These are phyloP conservation scores for Pholiota conissans DNA, from an alignment of 768 basidiomycete species.

Conservation along the genomic window DNA sequence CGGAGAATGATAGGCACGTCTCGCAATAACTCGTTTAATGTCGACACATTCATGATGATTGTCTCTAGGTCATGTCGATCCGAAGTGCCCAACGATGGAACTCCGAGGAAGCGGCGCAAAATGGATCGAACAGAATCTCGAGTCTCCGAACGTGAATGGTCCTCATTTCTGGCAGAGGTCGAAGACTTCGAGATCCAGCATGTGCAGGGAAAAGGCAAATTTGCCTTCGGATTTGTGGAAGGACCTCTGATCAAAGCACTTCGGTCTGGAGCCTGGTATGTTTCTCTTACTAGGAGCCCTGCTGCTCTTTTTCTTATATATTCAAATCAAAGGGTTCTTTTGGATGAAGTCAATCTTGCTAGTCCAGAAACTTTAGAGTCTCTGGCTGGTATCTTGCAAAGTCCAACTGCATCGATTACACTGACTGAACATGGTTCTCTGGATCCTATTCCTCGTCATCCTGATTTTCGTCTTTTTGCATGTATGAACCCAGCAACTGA, in stretches of 20 bases:
- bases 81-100: slow-evolving; percentile 27
- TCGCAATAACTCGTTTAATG: not conserved
- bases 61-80: slow-evolving; percentile 8
- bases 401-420: slow-evolving; percentile 86
- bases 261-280: slow-evolving; percentile 87
- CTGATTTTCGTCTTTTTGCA: slow-evolving; percentile 94
- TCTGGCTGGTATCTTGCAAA: slow-evolving; percentile 82
- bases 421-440: slow-evolving; percentile 91
- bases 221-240: slow-evolving; percentile 94
- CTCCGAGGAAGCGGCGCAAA: slow-evolving; percentile 73
- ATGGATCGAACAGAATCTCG: slow-evolving; percentile 41
- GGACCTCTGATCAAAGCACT: slow-evolving; percentile 94
- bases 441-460: slow-evolving; percentile 87
- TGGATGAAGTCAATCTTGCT: slow-evolving; percentile 96
- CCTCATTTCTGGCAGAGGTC: slow-evolving; percentile 63
- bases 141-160: slow-evolving; percentile 61
- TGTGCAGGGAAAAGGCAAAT: slow-evolving; percentile 83
- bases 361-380: slow-evolving; percentile 94
- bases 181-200: slow-evolving; percentile 86
- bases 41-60: not conserved
- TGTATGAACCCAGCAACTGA: slow-evolving; percentile 99
- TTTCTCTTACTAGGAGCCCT: not conserved
- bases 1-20: slow-evolving; percentile 27
- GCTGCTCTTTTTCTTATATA: too few species aligned
- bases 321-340: slow-evolving; percentile 91